These are phyloP conservation scores for Smallanthus sonchifolius DNA, from an alignment of 129 eudicot genomes.

Conservation along the genomic window DNA sequence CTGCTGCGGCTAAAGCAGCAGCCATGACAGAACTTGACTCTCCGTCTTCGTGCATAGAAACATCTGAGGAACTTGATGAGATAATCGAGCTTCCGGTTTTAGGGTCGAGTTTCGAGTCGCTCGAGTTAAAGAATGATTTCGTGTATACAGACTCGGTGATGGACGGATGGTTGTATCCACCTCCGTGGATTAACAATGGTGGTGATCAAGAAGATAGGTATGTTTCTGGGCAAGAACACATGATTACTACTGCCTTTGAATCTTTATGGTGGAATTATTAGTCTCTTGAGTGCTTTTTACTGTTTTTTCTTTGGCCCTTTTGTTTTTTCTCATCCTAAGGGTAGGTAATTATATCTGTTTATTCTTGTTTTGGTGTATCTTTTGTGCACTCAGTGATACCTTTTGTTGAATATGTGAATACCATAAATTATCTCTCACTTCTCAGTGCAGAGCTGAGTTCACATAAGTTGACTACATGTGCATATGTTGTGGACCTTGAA, in stretches of 20 bases:
- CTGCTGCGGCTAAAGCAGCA: conserved; percentile 77
- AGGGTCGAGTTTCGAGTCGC: conserved; percentile 34
- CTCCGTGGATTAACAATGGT: conserved; percentile 19
- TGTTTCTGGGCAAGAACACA: conserved; percentile 16
- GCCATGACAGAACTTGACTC: conserved; percentile 47
- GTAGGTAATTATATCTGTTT: not conserved
- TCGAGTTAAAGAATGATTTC: conserved; percentile 32
- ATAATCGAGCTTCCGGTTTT: conserved; percentile 71
- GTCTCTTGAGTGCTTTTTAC: not conserved
- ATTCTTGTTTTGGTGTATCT: conserved; percentile 8
- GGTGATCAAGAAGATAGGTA: conserved; percentile 20
- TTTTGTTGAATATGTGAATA: conserved; percentile 19
- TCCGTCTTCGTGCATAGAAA: not conserved
- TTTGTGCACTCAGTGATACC: conserved; percentile 23
- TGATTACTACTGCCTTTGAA: conserved; percentile 17
- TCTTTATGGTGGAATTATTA: conserved; percentile 30
- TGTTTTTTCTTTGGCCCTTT: conserved; percentile 21
- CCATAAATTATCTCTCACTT: not conserved
- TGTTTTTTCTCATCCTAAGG: conserved; percentile 11
- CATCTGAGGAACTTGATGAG: conserved; percentile 56
- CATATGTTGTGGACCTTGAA: not conserved
- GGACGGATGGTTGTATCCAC: conserved; percentile 60
- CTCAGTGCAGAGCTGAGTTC: conserved; percentile 2
- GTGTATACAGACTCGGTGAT: conserved; percentile 39
- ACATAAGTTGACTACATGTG: conserved; percentile 10